A percentile compares a stretch with the other conserved stretches of the same genome.
Evolutionary conservation across 1,284 basidiomycete species (phyloP).

Genomic region (Puccinia sorghi): DNA sequence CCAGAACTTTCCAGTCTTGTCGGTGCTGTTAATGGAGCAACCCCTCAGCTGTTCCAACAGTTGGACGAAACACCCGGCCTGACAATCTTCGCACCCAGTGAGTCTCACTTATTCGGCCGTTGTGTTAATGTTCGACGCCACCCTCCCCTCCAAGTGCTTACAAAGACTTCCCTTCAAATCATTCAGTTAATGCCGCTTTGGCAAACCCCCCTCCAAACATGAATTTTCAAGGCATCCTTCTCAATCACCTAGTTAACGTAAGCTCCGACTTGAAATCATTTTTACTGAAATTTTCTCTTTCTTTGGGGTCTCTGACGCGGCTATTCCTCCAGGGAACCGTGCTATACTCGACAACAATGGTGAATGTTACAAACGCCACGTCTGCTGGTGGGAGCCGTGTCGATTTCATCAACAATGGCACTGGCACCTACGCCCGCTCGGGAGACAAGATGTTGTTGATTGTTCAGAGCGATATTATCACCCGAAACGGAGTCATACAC

Average conservation of each 20-base stretch:
- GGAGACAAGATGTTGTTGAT: slow-evolving; percentile 66
- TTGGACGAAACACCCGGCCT: slow-evolving; percentile 40
- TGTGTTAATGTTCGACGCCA: background rate
- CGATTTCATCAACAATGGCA: slow-evolving; percentile 64
- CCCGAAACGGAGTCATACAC: slow-evolving; percentile 73
- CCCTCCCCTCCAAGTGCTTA: background rate
- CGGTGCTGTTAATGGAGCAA: slow-evolving; percentile 12
- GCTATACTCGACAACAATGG: slow-evolving; percentile 66
- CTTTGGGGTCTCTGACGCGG: background rate
- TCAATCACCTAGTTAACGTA: slow-evolving; percentile 48
- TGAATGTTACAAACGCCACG: slow-evolving; percentile 59
- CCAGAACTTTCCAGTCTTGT: slow-evolving; percentile 35
- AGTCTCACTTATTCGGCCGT: background rate
- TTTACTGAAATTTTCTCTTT: background rate
- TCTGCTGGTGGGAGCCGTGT: slow-evolving; percentile 68
- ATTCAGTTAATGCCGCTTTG: slow-evolving; percentile 40
- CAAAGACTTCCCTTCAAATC: background rate
- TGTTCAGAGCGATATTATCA: slow-evolving; percentile 67
- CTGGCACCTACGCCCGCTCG: slow-evolving; percentile 67
- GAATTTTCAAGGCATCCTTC: slow-evolving; percentile 36
- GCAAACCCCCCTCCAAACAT: slow-evolving; percentile 1
- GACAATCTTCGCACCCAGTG: slow-evolving; percentile 42
- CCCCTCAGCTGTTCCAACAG: slow-evolving; percentile 35
- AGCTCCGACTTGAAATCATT: background rate
- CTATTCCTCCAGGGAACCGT: slow-evolving; percentile 62